phyloP scores from a whole-genome alignment of 2,329 filamentous ascomycete genomes.

The Pseudodiploospora longispora region DNA sequence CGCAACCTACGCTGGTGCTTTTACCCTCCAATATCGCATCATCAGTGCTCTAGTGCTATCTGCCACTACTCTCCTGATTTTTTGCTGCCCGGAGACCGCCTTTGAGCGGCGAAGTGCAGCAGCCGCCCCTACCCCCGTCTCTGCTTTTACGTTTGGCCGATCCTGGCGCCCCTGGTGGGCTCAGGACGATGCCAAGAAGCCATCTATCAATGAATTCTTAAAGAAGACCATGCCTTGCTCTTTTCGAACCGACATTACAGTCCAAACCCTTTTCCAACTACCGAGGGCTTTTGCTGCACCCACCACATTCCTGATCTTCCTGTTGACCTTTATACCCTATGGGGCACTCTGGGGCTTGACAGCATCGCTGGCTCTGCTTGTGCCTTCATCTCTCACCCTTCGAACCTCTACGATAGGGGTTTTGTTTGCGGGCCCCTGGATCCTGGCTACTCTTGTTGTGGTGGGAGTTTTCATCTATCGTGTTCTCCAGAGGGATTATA shows the following conservation, averaged over 20 bases:
- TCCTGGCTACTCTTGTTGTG: conserved; percentile 29
- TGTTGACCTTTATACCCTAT: conserved; percentile 36
- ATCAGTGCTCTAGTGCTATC: conserved; percentile 40
- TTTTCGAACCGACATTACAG: conserved; percentile 24
- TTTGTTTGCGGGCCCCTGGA: conserved; percentile 36
- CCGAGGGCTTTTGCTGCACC: conserved; percentile 42
- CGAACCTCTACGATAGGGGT: conserved; percentile 32
- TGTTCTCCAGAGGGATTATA: conserved; percentile 23
- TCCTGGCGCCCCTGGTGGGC: conserved; percentile 16
- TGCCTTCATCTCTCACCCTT: conserved; percentile 34
- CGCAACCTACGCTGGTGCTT: conserved; percentile 31
- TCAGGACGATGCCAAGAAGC: conserved; percentile 16
- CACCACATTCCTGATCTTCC: conserved; percentile 38
- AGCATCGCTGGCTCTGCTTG: conserved; percentile 38
- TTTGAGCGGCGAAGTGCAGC: conserved; percentile 34
- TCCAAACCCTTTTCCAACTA: conserved; percentile 31
- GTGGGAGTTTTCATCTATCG: conserved; percentile 25
- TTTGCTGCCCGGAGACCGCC: conserved; percentile 44
- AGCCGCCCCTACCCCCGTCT: conserved; percentile 9
- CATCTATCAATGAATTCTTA: conserved; percentile 29
- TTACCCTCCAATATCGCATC: conserved; percentile 43
- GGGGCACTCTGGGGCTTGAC: conserved; percentile 40
- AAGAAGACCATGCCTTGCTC: conserved; percentile 29
- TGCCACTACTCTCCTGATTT: conserved; percentile 37
- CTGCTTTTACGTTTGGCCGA: conserved; percentile 10